These are phyloP conservation scores for Penicillium verrucosum DNA, from an alignment of 2,329 filamentous ascomycete genomes.

Conservation along the genomic window DNA sequence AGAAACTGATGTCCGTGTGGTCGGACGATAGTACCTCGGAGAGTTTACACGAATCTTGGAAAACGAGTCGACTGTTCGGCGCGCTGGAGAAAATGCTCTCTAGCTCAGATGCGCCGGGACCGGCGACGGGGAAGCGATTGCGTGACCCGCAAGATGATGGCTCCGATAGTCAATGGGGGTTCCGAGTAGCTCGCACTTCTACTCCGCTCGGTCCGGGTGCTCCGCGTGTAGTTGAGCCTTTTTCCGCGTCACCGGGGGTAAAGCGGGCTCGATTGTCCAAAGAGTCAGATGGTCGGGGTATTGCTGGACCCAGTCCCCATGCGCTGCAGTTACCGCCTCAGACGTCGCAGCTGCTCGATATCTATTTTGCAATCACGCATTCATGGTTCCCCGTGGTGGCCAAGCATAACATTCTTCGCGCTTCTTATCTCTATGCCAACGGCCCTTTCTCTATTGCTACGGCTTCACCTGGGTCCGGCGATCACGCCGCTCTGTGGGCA, in stretches of 20 bases:
- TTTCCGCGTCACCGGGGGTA: conserved; percentile 16
- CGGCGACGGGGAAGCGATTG: conserved; percentile 32
- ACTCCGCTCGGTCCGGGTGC: conserved; percentile 28
- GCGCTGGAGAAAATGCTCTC: conserved; percentile 44
- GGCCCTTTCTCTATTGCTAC: conserved; percentile 35
- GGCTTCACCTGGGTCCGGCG: conserved; percentile 35
- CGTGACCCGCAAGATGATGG: conserved; percentile 30
- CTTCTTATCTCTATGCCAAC: conserved; percentile 55
- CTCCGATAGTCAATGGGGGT: conserved; percentile 30
- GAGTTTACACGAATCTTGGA: conserved; percentile 45
- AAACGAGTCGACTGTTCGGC: conserved; percentile 39
- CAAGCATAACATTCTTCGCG: conserved; percentile 55
- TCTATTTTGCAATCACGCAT: conserved; percentile 58
- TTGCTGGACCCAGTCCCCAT: conserved; percentile 5
- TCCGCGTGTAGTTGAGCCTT: conserved; percentile 31
- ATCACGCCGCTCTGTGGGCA: conserved; percentile 46
- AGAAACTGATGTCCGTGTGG: conserved; percentile 40
- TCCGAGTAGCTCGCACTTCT: conserved; percentile 29
- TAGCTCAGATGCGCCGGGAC: conserved; percentile 26
- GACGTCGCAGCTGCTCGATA: conserved; percentile 53
- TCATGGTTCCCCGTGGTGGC: conserved; percentile 60
- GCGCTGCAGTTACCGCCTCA: conserved; percentile 46
- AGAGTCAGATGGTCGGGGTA: conserved; percentile 11
- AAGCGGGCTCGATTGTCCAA: conserved; percentile 31
- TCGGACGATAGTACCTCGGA: conserved; percentile 41